Percentiles rank a stretch among this genome's conserved stretches.
Evolutionary conservation across 495 filamentous ascomycete genomes (phyloP).

Genomic region (Tuber aestivum): DNA sequence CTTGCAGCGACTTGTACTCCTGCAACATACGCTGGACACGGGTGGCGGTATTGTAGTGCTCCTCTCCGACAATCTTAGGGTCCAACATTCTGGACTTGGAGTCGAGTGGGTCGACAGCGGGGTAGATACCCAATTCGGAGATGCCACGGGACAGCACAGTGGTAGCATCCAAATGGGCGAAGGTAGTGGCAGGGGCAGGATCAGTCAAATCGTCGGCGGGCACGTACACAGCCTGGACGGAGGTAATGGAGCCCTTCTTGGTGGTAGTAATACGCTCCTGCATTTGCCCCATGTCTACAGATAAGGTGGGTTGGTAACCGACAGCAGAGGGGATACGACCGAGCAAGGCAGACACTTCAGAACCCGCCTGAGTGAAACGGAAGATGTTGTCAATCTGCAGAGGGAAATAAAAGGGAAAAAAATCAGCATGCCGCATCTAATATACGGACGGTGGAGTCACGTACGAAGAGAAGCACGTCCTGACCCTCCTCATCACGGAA

Average conservation of each 20-base stretch:
- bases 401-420: conserved; percentile 67
- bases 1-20: conserved; percentile 99
- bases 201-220: conserved; percentile 99
- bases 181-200: conserved; percentile 97
- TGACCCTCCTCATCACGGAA: conserved; percentile 98
- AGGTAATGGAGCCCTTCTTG: conserved; percentile 98
- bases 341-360: conserved; percentile 97
- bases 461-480: conserved; percentile 56
- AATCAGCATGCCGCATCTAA: background rate
- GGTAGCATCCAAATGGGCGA: conserved; percentile 99
- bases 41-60: conserved; percentile 93
- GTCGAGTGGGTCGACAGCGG: conserved; percentile 98
- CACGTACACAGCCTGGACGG: conserved; percentile 99
- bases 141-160: conserved; percentile 99
- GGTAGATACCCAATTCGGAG: conserved; percentile 99
- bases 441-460: conserved; percentile 7
- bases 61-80: conserved; percentile 93
- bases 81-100: conserved; percentile 99
- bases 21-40: conserved; percentile 97
- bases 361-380: conserved; percentile 99
- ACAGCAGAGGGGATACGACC: conserved; percentile 99
- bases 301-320: conserved; percentile 99
- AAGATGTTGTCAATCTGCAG: conserved; percentile 99
- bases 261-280: conserved; percentile 99
- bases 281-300: conserved; percentile 99